Base-by-base conservation (phyloP, 345 rosid genomes). In the Dipteronia sinensis region DNA sequence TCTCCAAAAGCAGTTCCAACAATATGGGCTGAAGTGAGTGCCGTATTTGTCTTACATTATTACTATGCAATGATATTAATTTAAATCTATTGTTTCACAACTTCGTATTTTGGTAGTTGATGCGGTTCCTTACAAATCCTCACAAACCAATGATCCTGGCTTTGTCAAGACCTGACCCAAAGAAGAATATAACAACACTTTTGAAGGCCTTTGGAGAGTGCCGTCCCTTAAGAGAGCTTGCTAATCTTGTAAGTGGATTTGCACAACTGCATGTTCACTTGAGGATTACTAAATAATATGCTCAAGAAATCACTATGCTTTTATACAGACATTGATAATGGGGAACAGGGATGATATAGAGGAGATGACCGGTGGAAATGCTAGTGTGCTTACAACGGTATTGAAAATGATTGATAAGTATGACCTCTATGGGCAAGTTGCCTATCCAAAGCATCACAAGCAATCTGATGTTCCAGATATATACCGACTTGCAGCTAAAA, bases 131-230 rank as follows among this genome's bases (percentile, higher is more conserved):
- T 46, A 87, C 97, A 56, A 96, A 96, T 79, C 95, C 98, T 74
- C 99, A 96, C 84, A 96, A 96, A 75, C 98, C 98, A 0, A 96
- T 94, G 88, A 93, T 96, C 81, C 84, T 96, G 89, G 99, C 98
- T 67, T 85, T 96, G 79, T 96, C 98, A 38, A 93, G 99, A 79
- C 97, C 98, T 77, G 98, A 94, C 59, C 98, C 99, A 40, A 96
- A 96, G 90, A 96, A 96, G 87, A 96, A 96, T 79, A 77, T 96
- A 77, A 96, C 98, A 73, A 96, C 98, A 61, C 95, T 96, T 64
- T 22, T 96, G 81, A 94, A 90, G 78, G 98, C 99, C 29, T 96
- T 96, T 82, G 98, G 99, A 70, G 99, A 93, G 76, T 93, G 98
- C 40, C 94, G 97, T 23, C 90, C 90, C 59, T 83, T 93, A 65